Base-by-base conservation (phyloP, 306 rosid species). In the Trifolium subterraneum region DNA sequence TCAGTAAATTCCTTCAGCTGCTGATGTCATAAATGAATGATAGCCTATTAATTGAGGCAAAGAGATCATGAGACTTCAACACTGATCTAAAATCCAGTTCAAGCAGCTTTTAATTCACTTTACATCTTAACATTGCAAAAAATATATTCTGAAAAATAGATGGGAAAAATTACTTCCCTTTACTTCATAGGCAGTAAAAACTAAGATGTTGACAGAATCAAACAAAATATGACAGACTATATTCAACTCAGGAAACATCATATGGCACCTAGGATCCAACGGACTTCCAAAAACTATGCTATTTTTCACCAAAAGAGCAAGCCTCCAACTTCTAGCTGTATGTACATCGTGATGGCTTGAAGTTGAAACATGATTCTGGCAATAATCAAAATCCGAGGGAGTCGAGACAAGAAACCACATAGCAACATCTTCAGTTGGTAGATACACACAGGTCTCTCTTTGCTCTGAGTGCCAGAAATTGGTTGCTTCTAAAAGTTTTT, bases 401-500 rank as follows among this genome's bases (percentile, higher is more conserved):
- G 86, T 82, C 4, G 87, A 91, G 75, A 90, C 90, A 80, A 93
- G 86, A 78, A 91, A 85, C 86, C 92, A 93, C 71, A 89, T 83
- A 39, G 97, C 96, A 50, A 82, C 48, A 68, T 93, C 84, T 55
- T 82, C 80, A 18, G 80, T 59, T 19, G 83, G 83, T 61, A 44
- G 77, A 73, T 78, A 27, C 20, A 78, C 73, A 75, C 36, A 59
- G 20, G 75, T 67, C 45, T 76, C 88, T 41, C 71, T 60, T 67
- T 71, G 73, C 72, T 83, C 80, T 12, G 82, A 76, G 81, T 76
- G 78, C 82, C 79, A 74, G 79, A 64, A 73, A 39, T 82, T 78
- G 54, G 90, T 79, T 67, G 92, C 84, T 73, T 79, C 83, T 74
- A 85, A 76, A 81, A 89, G 77, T 71, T 81, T 52, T 66, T 85